Evolutionary conservation across 163 green algal genomes (phyloP).

Genomic region (Chlamydomonas reinhardtii): DNA sequence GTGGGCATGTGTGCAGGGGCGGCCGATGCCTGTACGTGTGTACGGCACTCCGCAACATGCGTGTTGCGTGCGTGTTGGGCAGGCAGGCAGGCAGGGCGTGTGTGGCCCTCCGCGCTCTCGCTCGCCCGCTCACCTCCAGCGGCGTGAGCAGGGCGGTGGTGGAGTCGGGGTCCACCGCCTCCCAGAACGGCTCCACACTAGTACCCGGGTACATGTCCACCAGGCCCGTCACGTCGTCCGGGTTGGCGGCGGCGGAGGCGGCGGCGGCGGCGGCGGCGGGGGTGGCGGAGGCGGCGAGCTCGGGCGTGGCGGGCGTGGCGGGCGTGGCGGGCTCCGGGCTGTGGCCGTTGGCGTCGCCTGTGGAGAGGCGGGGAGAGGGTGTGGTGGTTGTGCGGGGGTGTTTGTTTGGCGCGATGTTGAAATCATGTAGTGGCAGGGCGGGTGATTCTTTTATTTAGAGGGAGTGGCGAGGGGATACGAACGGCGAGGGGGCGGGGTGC

Average conservation of each 20-base stretch:
- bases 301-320: background rate
- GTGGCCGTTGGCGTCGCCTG: background rate
- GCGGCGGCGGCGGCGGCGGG: background rate
- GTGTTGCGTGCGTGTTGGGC: background rate
- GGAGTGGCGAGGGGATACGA: no score
- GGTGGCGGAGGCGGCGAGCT: no score
- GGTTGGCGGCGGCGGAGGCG: slow-evolving; percentile 2
- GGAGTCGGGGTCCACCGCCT: slow-evolving; percentile 56
- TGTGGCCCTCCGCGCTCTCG: no score
- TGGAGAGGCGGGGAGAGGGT: background rate
- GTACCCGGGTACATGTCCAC: slow-evolving; percentile 43
- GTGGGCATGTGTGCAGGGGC: no score
- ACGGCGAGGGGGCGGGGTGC: no score
- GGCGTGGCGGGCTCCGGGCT: background rate
- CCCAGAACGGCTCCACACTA: slow-evolving; percentile 65
- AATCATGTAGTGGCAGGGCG: no score
- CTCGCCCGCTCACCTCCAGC: slow-evolving; percentile 6
- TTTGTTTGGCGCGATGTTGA: no score
- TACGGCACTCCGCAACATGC: no score
- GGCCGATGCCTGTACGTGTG: no score
- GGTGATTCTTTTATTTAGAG: no score
- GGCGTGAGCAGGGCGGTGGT: slow-evolving; percentile 17
- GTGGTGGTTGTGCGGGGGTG: background rate
- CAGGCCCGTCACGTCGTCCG: slow-evolving; percentile 28
- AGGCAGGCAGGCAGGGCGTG: no score